A percentile compares a stretch with the other conserved stretches of the same genome.
Conservation (phyloP, 352 stramenopile species). For the Pythium sukuiense region DNA sequence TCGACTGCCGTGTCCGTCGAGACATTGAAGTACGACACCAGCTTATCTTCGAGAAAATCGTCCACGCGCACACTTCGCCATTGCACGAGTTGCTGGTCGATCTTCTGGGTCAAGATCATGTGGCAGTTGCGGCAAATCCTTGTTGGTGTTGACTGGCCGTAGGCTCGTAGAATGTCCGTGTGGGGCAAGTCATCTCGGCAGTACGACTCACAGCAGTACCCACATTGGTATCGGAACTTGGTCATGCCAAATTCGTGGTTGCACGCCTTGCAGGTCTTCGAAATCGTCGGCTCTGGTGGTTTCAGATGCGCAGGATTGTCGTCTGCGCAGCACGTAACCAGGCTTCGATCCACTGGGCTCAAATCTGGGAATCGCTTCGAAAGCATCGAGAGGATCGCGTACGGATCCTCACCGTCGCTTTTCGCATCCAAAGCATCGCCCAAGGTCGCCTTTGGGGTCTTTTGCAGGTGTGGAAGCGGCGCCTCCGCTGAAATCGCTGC, state of each 20-base stretch:
- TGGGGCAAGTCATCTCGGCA: constrained; percentile 72
- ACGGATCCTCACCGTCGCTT: constrained; percentile 29
- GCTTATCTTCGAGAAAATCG: constrained; percentile 64
- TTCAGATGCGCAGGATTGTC: constrained; percentile 46
- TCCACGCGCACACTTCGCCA: constrained; percentile 81
- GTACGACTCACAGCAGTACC: constrained; percentile 79
- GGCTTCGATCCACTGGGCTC: constrained; percentile 61
- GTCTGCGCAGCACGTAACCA: constrained; percentile 71
- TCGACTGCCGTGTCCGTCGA: constrained; percentile 79
- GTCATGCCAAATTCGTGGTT: constrained; percentile 73
- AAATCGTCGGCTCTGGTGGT: constrained; percentile 61
- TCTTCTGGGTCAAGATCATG: constrained; percentile 70
- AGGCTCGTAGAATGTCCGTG: constrained; percentile 59
- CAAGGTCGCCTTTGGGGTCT: constrained; percentile 16
- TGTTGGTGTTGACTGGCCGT: constrained; percentile 54
- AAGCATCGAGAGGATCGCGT: constrained; percentile 62
- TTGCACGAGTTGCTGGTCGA: constrained; percentile 74
- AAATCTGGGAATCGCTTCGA: constrained; percentile 79
- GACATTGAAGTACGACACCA: constrained; percentile 79
- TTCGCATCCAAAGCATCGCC: constrained; percentile 17
- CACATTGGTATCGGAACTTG: constrained; percentile 84
- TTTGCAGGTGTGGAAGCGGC: constrained; percentile 25
- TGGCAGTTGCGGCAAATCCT: constrained; percentile 76
- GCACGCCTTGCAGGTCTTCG: constrained; percentile 72
- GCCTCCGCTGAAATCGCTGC: constrained; percentile 59